Conservation (phyloP, 768 basidiomycete species). For the Suillus subaureus region DNA sequence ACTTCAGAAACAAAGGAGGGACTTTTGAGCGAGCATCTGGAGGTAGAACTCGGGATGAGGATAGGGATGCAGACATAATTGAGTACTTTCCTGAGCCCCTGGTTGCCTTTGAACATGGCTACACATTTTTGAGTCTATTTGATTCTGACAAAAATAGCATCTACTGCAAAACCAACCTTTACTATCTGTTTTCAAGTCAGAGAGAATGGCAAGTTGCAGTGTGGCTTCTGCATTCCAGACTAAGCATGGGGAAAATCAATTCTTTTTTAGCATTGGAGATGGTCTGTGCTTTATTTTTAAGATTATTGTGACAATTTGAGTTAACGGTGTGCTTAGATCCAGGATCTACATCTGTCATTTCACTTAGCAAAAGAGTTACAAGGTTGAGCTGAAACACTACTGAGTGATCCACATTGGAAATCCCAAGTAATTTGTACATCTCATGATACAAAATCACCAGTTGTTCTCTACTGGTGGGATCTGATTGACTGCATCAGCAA, state of each 20-base stretch:
- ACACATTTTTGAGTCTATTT: background rate
- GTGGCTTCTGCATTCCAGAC: conserved; percentile 27
- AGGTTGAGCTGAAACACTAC: conserved; percentile 19
- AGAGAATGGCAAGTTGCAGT: conserved; percentile 35
- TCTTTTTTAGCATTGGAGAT: conserved; percentile 30
- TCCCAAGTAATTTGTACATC: conserved; percentile 9
- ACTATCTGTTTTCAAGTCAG: too few species aligned
- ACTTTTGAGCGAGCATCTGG: background rate
- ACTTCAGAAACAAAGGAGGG: background rate
- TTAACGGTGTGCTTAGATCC: background rate
- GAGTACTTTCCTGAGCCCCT: background rate
- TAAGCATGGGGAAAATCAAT: conserved; percentile 33
- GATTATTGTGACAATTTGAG: background rate
- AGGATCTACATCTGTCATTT: conserved; percentile 21
- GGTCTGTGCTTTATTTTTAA: conserved; percentile 18
- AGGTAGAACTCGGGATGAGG: background rate
- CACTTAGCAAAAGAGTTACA: conserved; percentile 26
- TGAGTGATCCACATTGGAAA: conserved; percentile 25
- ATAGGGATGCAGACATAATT: background rate
- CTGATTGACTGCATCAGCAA: conserved; percentile 24
- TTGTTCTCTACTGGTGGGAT: conserved; percentile 29
- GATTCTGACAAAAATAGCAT: background rate
- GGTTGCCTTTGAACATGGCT: background rate
- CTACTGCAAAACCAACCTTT: background rate
- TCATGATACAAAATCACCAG: conserved; percentile 22